Conservation (phyloP, 768 basidiomycete species). For the Hemileccinum rubropunctum region DNA sequence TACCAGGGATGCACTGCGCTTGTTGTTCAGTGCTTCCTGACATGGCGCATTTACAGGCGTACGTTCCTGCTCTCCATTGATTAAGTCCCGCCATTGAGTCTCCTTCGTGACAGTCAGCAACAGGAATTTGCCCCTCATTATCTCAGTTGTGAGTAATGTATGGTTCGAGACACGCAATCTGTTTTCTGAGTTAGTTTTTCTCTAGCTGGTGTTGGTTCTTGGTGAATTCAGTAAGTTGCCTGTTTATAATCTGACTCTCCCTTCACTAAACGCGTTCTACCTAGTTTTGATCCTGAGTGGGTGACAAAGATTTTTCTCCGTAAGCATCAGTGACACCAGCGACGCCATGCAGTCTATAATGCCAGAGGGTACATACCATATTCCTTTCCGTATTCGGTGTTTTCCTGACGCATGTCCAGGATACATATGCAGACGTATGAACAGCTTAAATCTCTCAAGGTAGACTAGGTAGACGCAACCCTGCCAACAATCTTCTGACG, state of each 20-base stretch:
- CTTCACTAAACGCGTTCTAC: conserved; percentile 5
- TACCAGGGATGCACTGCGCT: conserved; percentile 40
- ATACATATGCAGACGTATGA: conserved; percentile 39
- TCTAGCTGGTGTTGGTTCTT: conserved; percentile 30
- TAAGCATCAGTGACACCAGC: conserved; percentile 3
- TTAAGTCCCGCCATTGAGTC: neutral
- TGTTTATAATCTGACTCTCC: neutral
- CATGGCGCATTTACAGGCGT: conserved; percentile 49
- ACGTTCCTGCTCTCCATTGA: conserved; percentile 15
- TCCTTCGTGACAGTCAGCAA: conserved; percentile 43
- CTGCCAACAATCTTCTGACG: neutral
- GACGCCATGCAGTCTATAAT: conserved; percentile 30
- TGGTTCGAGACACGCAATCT: neutral
- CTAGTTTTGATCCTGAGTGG: conserved; percentile 30
- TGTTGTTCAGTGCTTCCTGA: conserved; percentile 55
- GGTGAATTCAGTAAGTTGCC: conserved; percentile 36
- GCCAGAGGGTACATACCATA: conserved; percentile 37
- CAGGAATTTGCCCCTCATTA: conserved; percentile 37
- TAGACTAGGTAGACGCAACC: neutral
- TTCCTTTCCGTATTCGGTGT: neutral
- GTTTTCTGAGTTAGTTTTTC: neutral
- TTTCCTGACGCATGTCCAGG: conserved; percentile 31
- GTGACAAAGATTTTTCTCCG: conserved; percentile 4
- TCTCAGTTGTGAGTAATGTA: conserved; percentile 24
- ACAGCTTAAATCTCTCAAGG: conserved; percentile 45